Percentiles rank a stretch among this genome's conserved stretches.
phyloP scores from a whole-genome alignment of 2,329 filamentous ascomycete species.

The Cercospora canescens region DNA sequence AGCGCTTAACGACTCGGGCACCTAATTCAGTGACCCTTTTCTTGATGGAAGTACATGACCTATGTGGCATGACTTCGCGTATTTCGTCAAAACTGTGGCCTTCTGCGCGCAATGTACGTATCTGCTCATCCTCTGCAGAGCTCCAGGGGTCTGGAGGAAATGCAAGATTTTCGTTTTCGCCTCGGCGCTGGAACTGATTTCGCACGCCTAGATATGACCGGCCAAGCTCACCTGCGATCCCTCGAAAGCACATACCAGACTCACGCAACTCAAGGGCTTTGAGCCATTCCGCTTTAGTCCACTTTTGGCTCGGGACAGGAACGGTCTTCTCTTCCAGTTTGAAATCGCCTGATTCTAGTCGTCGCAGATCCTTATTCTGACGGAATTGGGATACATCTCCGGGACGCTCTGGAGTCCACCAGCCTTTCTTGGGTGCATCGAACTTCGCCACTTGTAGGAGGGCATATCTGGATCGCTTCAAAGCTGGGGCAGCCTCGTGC shows the following conservation, averaged over 20 bases:
- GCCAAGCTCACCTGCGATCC: background rate
- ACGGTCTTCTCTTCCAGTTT: background rate
- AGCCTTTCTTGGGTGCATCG: background rate
- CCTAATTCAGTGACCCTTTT: background rate
- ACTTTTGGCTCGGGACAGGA: background rate
- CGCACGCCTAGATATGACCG: background rate
- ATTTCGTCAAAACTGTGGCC: background rate
- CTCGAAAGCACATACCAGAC: background rate
- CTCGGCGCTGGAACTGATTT: background rate
- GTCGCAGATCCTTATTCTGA: background rate
- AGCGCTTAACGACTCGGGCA: background rate
- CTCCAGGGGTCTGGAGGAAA: background rate
- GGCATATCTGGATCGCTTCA: background rate
- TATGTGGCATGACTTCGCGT: background rate
- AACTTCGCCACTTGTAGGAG: background rate
- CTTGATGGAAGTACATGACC: background rate
- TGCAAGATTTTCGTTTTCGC: background rate
- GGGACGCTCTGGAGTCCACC: conserved; percentile 7
- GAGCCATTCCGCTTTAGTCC: background rate
- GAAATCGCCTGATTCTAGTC: background rate
- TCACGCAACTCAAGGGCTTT: background rate
- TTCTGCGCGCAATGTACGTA: background rate
- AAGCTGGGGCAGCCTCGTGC: background rate
- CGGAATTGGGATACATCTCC: conserved; percentile 1
- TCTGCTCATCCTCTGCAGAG: background rate